These are phyloP conservation scores for Lonicera japonica DNA, from an alignment of 129 eudicot species.

Conservation along the genomic window DNA sequence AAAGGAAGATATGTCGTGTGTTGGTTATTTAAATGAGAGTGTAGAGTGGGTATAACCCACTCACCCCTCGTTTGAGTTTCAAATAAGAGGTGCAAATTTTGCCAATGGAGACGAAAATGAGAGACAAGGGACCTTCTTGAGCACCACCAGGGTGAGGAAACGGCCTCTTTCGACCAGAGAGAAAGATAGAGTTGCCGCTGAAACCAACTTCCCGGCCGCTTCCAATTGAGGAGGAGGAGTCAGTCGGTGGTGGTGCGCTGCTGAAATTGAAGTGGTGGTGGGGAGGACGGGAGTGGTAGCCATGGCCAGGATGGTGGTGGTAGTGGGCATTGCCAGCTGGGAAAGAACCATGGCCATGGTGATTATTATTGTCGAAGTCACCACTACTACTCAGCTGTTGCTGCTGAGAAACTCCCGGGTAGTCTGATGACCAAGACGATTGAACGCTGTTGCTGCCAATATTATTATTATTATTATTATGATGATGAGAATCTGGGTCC, in stretches of 20 bases:
- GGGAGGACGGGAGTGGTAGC: constrained; percentile 17
- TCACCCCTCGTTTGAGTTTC: too few relatives aligned
- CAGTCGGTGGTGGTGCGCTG: constrained; percentile 17
- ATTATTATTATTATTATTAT: too few relatives aligned
- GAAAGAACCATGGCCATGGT: constrained; percentile 11
- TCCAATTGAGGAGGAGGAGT: constrained; percentile 23
- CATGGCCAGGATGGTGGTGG: constrained; percentile 13
- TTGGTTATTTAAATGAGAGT: too few relatives aligned
- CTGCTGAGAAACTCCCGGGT: too few relatives aligned
- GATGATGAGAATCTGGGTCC: too few relatives aligned
- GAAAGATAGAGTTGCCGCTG: constrained; percentile 13
- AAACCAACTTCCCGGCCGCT: constrained; percentile 3
- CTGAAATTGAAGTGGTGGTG: constrained; percentile 12
- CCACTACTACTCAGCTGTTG: too few relatives aligned
- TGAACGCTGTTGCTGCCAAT: too few relatives aligned
- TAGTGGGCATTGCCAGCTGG: constrained; percentile 13
- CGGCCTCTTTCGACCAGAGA: constrained; percentile 36
- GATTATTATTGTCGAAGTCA: constrained; percentile 19
- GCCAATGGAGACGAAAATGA: neutral
- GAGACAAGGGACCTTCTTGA: neutral
- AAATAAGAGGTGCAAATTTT: neutral
- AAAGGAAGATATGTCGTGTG: too few relatives aligned
- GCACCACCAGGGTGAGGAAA: constrained; percentile 20
- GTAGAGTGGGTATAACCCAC: too few relatives aligned
- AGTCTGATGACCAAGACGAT: too few relatives aligned